Evolutionary conservation across 2,329 filamentous ascomycete species (phyloP).

Genomic region (Diplodia scrobiculata): DNA sequence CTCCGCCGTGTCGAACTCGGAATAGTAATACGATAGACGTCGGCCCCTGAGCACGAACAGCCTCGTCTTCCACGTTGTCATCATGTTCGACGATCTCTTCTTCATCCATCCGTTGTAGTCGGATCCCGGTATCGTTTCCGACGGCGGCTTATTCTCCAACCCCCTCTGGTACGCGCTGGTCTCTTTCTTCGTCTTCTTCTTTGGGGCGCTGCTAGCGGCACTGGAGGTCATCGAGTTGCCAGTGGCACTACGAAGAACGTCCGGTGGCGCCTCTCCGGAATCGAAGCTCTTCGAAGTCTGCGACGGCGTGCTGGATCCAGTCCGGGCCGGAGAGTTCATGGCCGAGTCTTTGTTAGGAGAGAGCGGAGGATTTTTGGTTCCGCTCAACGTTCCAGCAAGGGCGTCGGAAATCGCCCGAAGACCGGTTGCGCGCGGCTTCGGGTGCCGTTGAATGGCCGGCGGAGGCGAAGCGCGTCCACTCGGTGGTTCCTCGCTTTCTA

Average conservation of each 20-base stretch:
- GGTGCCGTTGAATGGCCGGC: constrained; percentile 40
- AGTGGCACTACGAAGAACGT: constrained; percentile 34
- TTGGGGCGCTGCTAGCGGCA: constrained; percentile 36
- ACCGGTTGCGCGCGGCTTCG: constrained; percentile 61
- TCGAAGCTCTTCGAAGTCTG: constrained; percentile 71
- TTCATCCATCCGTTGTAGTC: constrained; percentile 99
- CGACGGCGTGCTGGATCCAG: constrained; percentile 71
- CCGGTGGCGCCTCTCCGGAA: constrained; percentile 60
- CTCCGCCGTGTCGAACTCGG: constrained; percentile 87
- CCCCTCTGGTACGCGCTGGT: constrained; percentile 93
- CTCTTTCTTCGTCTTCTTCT: constrained; percentile 78
- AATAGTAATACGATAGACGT: constrained; percentile 93
- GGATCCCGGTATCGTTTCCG: constrained; percentile 79
- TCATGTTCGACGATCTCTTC: constrained; percentile 93
- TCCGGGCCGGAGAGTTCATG: constrained; percentile 67
- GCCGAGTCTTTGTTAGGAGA: constrained; percentile 57
- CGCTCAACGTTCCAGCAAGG: constrained; percentile 52
- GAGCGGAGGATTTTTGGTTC: constrained; percentile 41
- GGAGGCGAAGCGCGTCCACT: constrained; percentile 51
- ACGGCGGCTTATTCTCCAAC: constrained; percentile 75
- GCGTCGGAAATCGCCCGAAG: constrained; percentile 82
- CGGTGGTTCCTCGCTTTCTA: constrained; percentile 54
- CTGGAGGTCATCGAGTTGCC: constrained; percentile 50
- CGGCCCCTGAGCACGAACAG: constrained; percentile 94
- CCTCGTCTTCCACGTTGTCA: constrained; percentile 96